These are phyloP conservation scores for Macadamia tetraphylla DNA, from an alignment of 164 flowering plant genomes.

Conservation along the genomic window DNA sequence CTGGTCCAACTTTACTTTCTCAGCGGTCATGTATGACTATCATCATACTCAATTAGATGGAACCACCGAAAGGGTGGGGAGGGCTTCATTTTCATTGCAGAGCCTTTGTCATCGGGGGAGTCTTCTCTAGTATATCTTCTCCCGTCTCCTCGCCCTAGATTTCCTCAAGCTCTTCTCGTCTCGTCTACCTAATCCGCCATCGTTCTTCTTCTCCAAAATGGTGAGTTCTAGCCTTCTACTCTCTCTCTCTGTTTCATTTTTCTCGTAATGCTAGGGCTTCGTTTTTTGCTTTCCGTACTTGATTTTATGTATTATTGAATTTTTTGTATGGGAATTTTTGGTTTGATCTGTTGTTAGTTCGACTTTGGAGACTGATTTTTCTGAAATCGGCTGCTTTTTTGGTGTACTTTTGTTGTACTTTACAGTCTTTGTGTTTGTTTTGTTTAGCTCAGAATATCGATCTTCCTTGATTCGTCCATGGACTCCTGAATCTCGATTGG, in stretches of 20 bases:
- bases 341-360: conserved; percentile 5
- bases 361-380: not conserved
- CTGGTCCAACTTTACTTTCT: not conserved
- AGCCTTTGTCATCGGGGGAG: conserved; percentile 7
- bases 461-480: not conserved
- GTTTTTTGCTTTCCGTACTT: not conserved
- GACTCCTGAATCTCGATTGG: conserved; percentile 5
- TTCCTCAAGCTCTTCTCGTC: conserved; percentile 3
- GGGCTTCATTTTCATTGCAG: not conserved
- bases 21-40: conserved; percentile 6
- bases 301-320: not conserved
- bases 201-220: conserved; percentile 17
- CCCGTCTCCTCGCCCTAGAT: conserved; percentile 16
- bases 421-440: not conserved
- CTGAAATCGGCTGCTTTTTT: conserved; percentile 6
- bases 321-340: not conserved
- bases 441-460: conserved; percentile 1
- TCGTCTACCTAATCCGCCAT: conserved; percentile 5
- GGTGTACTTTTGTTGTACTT: not conserved
- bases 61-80: not conserved
- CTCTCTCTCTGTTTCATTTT: not conserved
- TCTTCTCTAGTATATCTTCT: not conserved
- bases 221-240: conserved; percentile 7
- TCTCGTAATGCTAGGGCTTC: not conserved
- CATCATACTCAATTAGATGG: not conserved